Evolutionary conservation across 345 rosid genomes (phyloP).

Genomic region (Viola odorata): DNA sequence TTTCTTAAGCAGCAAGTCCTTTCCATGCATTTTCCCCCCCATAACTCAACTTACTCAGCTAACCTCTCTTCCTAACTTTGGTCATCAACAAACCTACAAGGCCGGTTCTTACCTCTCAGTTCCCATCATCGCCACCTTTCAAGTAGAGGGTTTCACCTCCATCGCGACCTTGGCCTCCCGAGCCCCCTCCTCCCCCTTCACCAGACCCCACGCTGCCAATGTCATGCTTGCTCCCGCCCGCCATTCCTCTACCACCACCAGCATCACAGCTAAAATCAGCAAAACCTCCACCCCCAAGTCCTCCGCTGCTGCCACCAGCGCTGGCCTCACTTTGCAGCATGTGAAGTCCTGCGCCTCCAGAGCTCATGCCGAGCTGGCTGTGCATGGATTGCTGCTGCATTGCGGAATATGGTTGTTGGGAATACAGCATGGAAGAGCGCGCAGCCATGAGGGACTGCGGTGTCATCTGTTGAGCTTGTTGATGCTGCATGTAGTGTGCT

Average conservation of each 20-base stretch:
- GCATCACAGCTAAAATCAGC: conserved; percentile 59
- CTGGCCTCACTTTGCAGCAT: conserved; percentile 52
- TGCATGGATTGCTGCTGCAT: conserved; percentile 85
- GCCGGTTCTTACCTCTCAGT: conserved; percentile 30
- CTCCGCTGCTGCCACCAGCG: conserved; percentile 63
- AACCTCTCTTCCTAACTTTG: conserved; percentile 5
- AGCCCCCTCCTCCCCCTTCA: conserved; percentile 82
- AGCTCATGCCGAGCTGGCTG: conserved; percentile 86
- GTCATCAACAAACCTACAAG: conserved; percentile 4
- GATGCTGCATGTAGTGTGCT: conserved; percentile 82
- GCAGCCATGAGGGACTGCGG: conserved; percentile 88
- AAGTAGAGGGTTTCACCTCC: conserved; percentile 91
- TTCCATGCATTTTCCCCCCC: conserved; percentile 1
- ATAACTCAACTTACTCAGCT: conserved; percentile 9
- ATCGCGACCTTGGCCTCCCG: conserved; percentile 57
- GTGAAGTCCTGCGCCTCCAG: conserved; percentile 55
- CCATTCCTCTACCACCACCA: conserved; percentile 29
- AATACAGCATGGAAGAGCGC: conserved; percentile 80
- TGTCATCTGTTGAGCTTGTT: conserved; percentile 86
- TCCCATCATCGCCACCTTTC: conserved; percentile 72
- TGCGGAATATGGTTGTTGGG: conserved; percentile 69
- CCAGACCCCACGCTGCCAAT: conserved; percentile 52
- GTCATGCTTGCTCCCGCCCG: conserved; percentile 74
- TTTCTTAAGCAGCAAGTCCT: conserved; percentile 9
- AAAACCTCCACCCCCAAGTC: conserved; percentile 55